Evolutionary conservation across 2,329 filamentous ascomycete genomes (phyloP).

Genomic region (Fusarium sp.): DNA sequence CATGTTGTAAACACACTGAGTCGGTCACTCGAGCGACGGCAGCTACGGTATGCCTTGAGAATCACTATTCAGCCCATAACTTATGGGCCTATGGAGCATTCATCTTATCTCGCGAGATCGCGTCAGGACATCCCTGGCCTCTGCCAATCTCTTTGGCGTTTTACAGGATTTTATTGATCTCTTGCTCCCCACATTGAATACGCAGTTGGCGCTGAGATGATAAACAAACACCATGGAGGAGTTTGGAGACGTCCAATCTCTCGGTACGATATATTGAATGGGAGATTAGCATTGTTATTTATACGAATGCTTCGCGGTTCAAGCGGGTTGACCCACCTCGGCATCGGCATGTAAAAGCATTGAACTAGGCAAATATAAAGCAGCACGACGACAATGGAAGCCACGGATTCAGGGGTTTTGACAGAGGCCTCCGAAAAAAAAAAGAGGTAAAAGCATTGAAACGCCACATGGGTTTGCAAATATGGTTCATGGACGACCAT

Average conservation of each 20-base stretch:
- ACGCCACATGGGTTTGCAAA: no score
- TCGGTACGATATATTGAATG: conserved; percentile 19
- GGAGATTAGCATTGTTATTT: conserved; percentile 12
- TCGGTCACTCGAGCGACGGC: conserved; percentile 21
- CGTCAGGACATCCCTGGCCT: conserved; percentile 17
- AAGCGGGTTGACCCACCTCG: background rate
- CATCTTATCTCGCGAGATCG: conserved; percentile 33
- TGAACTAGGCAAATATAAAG: background rate
- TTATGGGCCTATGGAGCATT: conserved; percentile 27
- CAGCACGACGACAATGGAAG: background rate
- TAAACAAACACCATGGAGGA: conserved; percentile 1
- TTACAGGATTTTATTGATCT: conserved; percentile 1
- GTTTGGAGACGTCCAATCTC: conserved; percentile 14
- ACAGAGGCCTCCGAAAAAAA: conserved; percentile 6
- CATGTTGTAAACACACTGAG: conserved; percentile 14
- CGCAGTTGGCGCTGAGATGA: background rate
- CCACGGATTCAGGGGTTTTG: background rate
- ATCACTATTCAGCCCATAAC: conserved; percentile 36
- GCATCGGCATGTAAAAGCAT: background rate
- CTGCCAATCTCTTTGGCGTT: conserved; percentile 5
- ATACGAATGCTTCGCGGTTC: conserved; percentile 15
- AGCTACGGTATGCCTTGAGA: conserved; percentile 8
- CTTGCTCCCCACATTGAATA: conserved; percentile 7
- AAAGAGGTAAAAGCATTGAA: background rate
- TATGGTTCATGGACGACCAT: background rate